Evolutionary conservation across 805 yeast species (phyloP).

Genomic region (Tetrapisispora pingtungensis): DNA sequence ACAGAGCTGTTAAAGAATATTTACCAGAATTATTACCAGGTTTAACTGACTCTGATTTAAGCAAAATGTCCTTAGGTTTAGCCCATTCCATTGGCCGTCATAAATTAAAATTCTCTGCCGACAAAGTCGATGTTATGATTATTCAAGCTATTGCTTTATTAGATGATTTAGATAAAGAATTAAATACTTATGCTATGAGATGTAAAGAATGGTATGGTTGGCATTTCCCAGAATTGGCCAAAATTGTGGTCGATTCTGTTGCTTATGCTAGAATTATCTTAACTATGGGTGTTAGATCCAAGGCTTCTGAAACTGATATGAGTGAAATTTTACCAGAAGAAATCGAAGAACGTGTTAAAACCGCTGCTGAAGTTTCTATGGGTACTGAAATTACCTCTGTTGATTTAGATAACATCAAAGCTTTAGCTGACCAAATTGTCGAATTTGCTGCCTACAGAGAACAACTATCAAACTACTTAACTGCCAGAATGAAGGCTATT

Average conservation of each 20-base stretch:
- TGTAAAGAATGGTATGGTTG: conserved; percentile 99
- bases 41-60: conserved; percentile 68
- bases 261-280: conserved; percentile 92
- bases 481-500: conserved; percentile 95
- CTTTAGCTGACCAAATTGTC: conserved; percentile 91
- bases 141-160: conserved; percentile 96
- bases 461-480: conserved; percentile 82
- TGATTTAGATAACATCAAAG: conserved; percentile 79
- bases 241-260: conserved; percentile 89
- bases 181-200: conserved; percentile 97
- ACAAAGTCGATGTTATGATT: conserved; percentile 98
- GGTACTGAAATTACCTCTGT: conserved; percentile 95
- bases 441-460: conserved; percentile 95
- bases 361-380: conserved; percentile 96
- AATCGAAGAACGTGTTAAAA: conserved; percentile 79
- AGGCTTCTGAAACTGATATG: conserved; percentile 83
- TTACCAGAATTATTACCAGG: conserved; percentile 94
- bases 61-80: conserved; percentile 94
- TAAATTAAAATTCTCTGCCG: conserved; percentile 94
- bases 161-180: conserved; percentile 94
- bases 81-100: conserved; percentile 99
- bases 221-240: conserved; percentile 99
- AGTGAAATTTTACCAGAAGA: conserved; percentile 89
- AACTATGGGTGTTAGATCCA: conserved; percentile 88
- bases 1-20: conserved; percentile 90